Base-by-base conservation (phyloP, 2,329 filamentous ascomycete species). In the Calonectria ilicicola region DNA sequence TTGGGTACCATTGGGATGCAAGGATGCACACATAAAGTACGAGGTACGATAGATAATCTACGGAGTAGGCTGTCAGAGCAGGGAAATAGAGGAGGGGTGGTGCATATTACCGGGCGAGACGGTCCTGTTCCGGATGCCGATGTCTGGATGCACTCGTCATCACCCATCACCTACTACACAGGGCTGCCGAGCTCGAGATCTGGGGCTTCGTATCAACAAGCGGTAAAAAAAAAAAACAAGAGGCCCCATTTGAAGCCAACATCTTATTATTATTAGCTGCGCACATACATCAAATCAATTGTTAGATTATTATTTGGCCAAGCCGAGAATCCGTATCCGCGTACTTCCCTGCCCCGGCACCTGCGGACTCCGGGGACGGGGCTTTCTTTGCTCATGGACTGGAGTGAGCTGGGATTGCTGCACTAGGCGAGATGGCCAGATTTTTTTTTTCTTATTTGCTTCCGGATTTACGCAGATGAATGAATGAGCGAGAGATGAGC, bases 181-280 rank as follows among this genome's bases (percentile, higher is more conserved):
- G 58, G 65, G 49, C 47, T 40, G 58, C 58, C 29, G 46, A 23
- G n/a, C 29, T 47, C 44, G 40, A 56, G n/a, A 56, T 38, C 51
- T 42, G 40, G 65, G 51, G 44, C 51, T 58, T 72, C 71, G 68
- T 72, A 74, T 71, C 73, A 53, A 47, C 44, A 56, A 56, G 56
- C n/a, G 44, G 15, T 4, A 47, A 29, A 47, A 49, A 47, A 27
- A 38, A 49, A 40, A 40, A 27, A 47, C 23, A 40, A 40, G 12
- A 5, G n/a, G 21, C 69, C 35, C 70, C 66, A 65, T 70, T 26
- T 17, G 64, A 66, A 60, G 53, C 53, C 32, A 40, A 40, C 35
- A 17, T 40, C 32, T 60, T 60, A 60, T 60, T 60, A 60, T 60
- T 44, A 72, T 65, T 49, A 35, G 67, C 19, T 53, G 66, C 40